phyloP scores from a whole-genome alignment of 2,329 filamentous ascomycete species.

The Phoma sp. region DNA sequence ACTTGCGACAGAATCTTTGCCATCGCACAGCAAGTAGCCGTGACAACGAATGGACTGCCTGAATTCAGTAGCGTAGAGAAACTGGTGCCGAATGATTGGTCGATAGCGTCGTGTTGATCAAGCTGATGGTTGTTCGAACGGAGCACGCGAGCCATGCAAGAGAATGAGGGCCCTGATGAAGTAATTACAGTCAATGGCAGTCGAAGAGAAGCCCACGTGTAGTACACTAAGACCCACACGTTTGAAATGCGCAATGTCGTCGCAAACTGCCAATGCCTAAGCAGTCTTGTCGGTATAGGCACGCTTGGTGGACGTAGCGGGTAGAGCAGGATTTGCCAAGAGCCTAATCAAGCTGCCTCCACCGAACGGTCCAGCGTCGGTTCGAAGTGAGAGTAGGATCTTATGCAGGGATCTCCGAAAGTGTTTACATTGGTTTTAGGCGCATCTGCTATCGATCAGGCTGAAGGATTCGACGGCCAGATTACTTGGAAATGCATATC shows the following conservation, averaged over 20 bases:
- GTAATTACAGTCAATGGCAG: constrained; percentile 14
- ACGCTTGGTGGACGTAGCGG: constrained; percentile 11
- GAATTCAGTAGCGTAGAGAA: background rate
- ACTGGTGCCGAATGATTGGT: background rate
- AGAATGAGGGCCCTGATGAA: background rate
- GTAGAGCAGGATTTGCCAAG: constrained; percentile 6
- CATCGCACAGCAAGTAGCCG: background rate
- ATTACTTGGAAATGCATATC: background rate
- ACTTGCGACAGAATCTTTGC: background rate
- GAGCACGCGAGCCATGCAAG: constrained; percentile 3
- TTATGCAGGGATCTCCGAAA: background rate
- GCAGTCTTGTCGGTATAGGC: constrained; percentile 21
- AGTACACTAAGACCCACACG: background rate
- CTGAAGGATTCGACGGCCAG: background rate
- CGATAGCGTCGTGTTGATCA: background rate
- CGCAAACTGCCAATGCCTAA: constrained; percentile 21
- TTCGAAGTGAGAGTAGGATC: background rate
- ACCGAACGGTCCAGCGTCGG: background rate
- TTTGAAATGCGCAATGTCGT: background rate
- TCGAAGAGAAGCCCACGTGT: constrained; percentile 19
- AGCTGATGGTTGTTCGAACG: background rate
- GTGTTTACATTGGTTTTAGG: background rate
- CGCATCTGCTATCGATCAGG: background rate
- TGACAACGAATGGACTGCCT: background rate
- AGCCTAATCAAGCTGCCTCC: background rate